These are phyloP conservation scores for Polymyxa betae DNA, from an alignment of 208 protist species.

Conservation along the genomic window DNA sequence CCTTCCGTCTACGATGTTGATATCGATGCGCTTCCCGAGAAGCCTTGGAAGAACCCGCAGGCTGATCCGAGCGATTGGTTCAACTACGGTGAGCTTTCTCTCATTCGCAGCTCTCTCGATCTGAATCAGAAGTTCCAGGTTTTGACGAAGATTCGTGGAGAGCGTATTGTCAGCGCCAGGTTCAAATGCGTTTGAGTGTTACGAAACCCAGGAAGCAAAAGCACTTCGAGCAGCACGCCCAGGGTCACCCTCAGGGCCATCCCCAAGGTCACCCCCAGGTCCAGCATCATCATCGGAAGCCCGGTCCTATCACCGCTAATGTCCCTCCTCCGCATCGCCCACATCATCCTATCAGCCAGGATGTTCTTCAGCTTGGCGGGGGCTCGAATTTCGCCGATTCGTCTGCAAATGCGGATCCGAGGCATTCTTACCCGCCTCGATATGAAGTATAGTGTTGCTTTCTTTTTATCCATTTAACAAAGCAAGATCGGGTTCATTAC, in stretches of 20 bases:
- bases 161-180: neutral
- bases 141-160: neutral
- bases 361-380: neutral
- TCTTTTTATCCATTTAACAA: no score
- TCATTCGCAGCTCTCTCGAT: no score
- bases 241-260: neutral
- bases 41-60: neutral
- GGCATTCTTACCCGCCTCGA: no score
- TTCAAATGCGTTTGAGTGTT: neutral
- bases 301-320: neutral
- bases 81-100: no score
- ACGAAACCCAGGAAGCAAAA: neutral
- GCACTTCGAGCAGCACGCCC: neutral
- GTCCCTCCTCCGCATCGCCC: neutral
- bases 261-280: no score
- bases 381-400: neutral
- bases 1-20: constrained; percentile 15
- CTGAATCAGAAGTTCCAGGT: no score
- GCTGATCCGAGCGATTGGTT: neutral
- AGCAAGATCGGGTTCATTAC: no score
- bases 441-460: no score
- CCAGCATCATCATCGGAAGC: no score
- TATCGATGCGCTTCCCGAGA: neutral
- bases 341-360: neutral
- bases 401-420: no score